Conservation (phyloP, 306 rosid species). For the Malus sylvestris region DNA sequence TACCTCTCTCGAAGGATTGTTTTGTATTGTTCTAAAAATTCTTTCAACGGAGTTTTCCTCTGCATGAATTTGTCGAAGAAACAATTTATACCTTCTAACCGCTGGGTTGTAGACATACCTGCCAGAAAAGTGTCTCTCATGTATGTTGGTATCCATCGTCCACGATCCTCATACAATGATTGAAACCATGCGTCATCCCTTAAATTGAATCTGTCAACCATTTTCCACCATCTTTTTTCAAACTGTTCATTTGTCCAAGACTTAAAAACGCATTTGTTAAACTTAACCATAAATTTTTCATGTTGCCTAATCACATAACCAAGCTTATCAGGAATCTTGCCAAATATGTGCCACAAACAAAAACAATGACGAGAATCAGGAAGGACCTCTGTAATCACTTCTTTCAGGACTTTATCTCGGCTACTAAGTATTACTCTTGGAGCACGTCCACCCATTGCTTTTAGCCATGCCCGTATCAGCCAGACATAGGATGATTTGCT, state of each 20-base stretch:
- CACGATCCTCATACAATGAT: conserved; percentile 34
- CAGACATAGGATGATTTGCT: conserved; percentile 31
- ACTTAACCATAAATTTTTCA: conserved; percentile 28
- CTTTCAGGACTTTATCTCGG: conserved; percentile 34
- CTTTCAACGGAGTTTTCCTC: conserved; percentile 35
- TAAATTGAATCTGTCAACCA: conserved; percentile 31
- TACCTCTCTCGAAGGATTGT: conserved; percentile 21
- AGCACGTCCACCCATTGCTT: conserved; percentile 37
- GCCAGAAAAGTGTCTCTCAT: conserved; percentile 30
- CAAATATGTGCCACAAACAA: conserved; percentile 43
- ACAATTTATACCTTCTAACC: conserved; percentile 28
- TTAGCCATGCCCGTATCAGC: conserved; percentile 42
- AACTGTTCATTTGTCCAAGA: conserved; percentile 38
- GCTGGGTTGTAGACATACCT: conserved; percentile 32
- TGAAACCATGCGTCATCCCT: conserved; percentile 29
- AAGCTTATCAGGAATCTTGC: conserved; percentile 41
- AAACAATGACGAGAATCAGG: conserved; percentile 37
- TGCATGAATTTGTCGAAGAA: conserved; percentile 39
- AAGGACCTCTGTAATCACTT: conserved; percentile 34
- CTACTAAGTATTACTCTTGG: conserved; percentile 36
- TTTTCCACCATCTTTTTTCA: conserved; percentile 36
- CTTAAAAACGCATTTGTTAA: conserved; percentile 38
- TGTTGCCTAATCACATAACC: conserved; percentile 25
- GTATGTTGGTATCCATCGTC: conserved; percentile 32
- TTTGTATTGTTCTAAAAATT: conserved; percentile 30